Evolutionary conservation across 2,329 filamentous ascomycete species (phyloP), one percentile per base, ranked within the genome.

Genomic region (Pseudocercospora vitis): DNA sequence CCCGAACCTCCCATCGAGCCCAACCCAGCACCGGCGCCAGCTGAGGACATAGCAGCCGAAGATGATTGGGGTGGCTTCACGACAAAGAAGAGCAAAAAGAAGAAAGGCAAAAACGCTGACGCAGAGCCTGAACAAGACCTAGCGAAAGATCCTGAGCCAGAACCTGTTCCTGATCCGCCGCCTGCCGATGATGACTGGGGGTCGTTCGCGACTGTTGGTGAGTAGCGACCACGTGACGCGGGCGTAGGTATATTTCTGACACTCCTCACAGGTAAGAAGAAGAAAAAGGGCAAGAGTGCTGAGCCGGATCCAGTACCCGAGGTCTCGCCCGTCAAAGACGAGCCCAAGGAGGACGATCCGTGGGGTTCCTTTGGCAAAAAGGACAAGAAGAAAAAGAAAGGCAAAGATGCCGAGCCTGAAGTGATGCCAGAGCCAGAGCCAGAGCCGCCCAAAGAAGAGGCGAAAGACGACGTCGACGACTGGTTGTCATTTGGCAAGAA

Each of bases 21-120:
- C 18, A 48, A 47, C 14, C 51, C 50, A 42, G 32, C 8, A 8
- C 49, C 50, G 37, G 48, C 47, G 47, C 26, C 51, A 14, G 47
- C 57, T 26, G 33, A 39, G 16, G 59, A 62, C 31, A 52, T 57
- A 26, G 53, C 59, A 50, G 60, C 58, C 28, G 56, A 60, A 11
- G 65, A 62, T 23, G 54, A 53, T 19, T 68, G 62, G 65, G 60
- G 57, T 8, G 52, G 61, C 14, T 60, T 61, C 31, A 63, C 64
- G 31, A 66, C 73, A 49, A 78, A 75, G 63, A 77, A 76, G 58
- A 74, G 64, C 14, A 61, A 61, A 51, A 56, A 56, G 28, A 66
- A 64, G 55, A 75, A 76, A 59, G 74, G 75, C 54, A 74, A 76
- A 61, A 65, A 48, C 4, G 53, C 60, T 11, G 57, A 60, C 26